These are phyloP conservation scores for Nakazawaea laoshanensis DNA, from an alignment of 805 yeast species.

Conservation along the genomic window DNA sequence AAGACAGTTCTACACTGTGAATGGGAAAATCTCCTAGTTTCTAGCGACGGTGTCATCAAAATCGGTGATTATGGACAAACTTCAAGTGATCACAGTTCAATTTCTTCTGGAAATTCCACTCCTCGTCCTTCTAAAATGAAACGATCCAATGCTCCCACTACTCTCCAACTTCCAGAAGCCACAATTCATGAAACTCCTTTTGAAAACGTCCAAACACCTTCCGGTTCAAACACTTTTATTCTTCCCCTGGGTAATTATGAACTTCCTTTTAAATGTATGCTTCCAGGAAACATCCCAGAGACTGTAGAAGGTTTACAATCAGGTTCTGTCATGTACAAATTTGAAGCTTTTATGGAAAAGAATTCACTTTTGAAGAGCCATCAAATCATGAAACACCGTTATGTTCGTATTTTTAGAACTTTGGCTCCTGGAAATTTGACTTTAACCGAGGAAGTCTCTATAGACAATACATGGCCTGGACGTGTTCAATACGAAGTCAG, in stretches of 20 bases:
- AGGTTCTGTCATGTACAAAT: constrained; percentile 33
- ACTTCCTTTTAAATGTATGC: constrained; percentile 33
- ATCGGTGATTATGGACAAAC: constrained; percentile 34
- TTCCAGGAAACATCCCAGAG: constrained; percentile 41
- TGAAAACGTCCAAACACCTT: constrained; percentile 15
- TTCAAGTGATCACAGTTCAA: not conserved
- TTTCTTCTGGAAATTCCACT: constrained; percentile 1
- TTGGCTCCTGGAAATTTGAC: constrained; percentile 30
- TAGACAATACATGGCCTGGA: constrained; percentile 43
- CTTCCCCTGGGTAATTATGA: constrained; percentile 45
- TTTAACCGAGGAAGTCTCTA: constrained; percentile 33
- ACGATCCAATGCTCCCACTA: constrained; percentile 10
- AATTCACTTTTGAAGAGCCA: constrained; percentile 16
- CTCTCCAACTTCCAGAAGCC: constrained; percentile 9
- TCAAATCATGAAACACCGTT: constrained; percentile 21
- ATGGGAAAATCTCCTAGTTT: constrained; percentile 39
- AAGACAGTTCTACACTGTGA: constrained; percentile 31
- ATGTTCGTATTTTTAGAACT: constrained; percentile 35
- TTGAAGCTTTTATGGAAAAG: constrained; percentile 32
- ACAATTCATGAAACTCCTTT: constrained; percentile 21
- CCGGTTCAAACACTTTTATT: constrained; percentile 25
- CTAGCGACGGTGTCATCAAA: constrained; percentile 26
- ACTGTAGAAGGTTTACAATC: constrained; percentile 40
- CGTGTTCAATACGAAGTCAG: constrained; percentile 42
- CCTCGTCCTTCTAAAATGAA: constrained; percentile 5